Base-by-base conservation (phyloP, 495 filamentous ascomycete species). In the Rhizodiscina lignyota region DNA sequence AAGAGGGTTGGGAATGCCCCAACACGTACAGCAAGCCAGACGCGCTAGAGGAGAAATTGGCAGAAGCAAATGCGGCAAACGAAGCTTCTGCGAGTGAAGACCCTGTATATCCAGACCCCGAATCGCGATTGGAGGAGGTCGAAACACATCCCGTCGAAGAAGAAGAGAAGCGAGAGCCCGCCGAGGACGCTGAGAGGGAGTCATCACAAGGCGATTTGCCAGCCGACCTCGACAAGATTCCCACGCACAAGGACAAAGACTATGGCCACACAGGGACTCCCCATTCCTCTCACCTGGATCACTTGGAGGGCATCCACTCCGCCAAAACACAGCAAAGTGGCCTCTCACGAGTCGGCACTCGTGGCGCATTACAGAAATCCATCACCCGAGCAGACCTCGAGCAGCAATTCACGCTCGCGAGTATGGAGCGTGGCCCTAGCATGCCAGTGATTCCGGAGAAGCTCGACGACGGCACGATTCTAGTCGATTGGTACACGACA, bases 401-500 rank as follows among this genome's bases (percentile, higher is more conserved):
- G 28, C 32, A 30, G 12, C 40, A 43, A 10, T 39, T 44, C 30
- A 30, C 38, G 11, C 32, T 32, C 11, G 42, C 46, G 0, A 44
- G 36, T 8, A 20, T 42, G 30, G 15, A 33, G 2, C 34, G 22
- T 18, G 34, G 41, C 20, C 40, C 40, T 5, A 50, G 34, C 6
- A 34, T 26, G 5, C 40, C 47, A 8, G 48, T 52, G 28, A 36
- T 42, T 12, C 48, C 50, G 5, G 34, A 37, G 21, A 35, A 36
- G 35, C 26, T 34, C 5, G 30, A 40, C 13, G 51, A 53, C 18
- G 51, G 52, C 4, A 41, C 32, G 1, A 45, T 55, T 21, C 39
- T 55, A 0, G 51, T 55, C 1, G 51, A 50, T 27, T 55, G 52
- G 52, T 55, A 55, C 32, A 49, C 42, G 1, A 52, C 51, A 1